Evolutionary conservation across 2,329 filamentous ascomycete genomes (phyloP).

Genomic region (Sclerotinia subarctica): DNA sequence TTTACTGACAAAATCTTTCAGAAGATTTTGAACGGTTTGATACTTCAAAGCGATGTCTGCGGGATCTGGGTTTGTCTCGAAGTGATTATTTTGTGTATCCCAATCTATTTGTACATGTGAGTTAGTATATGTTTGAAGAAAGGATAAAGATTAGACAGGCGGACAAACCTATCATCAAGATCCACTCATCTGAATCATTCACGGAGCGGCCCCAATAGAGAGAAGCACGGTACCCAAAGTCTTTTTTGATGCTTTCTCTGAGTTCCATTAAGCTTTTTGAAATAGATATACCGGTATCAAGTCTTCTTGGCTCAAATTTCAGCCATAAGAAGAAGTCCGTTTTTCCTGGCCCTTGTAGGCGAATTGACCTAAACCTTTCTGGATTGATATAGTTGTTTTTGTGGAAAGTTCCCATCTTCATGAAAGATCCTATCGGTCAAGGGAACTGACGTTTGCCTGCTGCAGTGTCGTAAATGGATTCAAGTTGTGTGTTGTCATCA

Average conservation of each 20-base stretch:
- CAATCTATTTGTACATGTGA: neutral
- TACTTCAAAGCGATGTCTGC: neutral
- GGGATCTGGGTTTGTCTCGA: neutral
- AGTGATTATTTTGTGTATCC: neutral
- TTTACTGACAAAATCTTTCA: neutral
- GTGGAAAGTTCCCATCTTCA: neutral
- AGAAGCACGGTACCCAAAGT: neutral
- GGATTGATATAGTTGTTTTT: neutral
- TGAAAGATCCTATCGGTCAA: neutral
- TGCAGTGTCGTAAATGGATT: neutral
- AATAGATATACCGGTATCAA: neutral
- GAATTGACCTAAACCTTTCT: neutral
- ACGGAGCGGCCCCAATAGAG: neutral
- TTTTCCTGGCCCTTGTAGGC: neutral
- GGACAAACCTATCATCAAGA: neutral
- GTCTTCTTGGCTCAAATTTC: neutral
- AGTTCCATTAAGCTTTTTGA: neutral
- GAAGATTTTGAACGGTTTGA: neutral
- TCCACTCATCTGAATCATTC: neutral
- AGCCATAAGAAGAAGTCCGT: neutral
- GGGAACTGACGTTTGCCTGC: neutral
- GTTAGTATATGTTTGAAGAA: neutral
- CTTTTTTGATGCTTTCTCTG: neutral
- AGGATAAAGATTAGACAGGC: neutral
- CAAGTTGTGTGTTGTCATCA: neutral